These are phyloP conservation scores for Blastocystis sp. DNA, from an alignment of 352 stramenopile species.

Conservation along the genomic window DNA sequence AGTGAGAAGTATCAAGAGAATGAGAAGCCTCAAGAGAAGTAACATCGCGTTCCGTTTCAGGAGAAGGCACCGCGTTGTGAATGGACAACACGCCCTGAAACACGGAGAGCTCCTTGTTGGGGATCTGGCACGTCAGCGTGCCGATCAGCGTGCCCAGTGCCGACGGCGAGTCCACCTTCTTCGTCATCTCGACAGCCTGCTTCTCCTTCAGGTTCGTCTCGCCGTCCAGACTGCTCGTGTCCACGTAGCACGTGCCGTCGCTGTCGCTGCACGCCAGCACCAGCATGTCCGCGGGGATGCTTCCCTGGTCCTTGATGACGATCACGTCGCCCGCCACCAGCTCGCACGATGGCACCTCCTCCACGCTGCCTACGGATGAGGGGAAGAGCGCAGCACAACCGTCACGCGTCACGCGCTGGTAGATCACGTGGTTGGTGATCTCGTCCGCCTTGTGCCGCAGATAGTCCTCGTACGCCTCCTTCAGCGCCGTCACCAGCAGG, in stretches of 20 bases:
- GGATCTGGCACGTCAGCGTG: constrained; percentile 33
- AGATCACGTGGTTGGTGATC: constrained; percentile 67
- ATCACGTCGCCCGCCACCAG: constrained; percentile 71
- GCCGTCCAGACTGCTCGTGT: constrained; percentile 73
- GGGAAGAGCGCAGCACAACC: constrained; percentile 1
- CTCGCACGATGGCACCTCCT: constrained; percentile 58
- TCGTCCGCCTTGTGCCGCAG: constrained; percentile 81
- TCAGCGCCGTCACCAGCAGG: constrained; percentile 83
- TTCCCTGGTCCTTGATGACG: constrained; percentile 63
- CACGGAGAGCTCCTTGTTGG: constrained; percentile 44
- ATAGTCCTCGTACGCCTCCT: constrained; percentile 84
- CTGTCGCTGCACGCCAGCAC: constrained; percentile 56
- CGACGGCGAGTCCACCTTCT: not conserved
- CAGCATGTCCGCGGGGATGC: constrained; percentile 68
- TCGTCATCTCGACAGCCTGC: constrained; percentile 37
- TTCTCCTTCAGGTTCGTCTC: constrained; percentile 74
- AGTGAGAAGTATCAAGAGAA: no score
- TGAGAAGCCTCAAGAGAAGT: no score
- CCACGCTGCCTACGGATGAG: constrained; percentile 24
- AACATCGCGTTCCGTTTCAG: not conserved
- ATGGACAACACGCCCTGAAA: constrained; percentile 62
- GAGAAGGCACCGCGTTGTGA: not conserved
- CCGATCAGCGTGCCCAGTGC: constrained; percentile 14
- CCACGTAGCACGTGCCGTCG: constrained; percentile 72
- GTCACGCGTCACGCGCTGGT: constrained; percentile 50